A percentile compares a stretch with the other conserved stretches of the same genome.
Evolutionary conservation across 495 filamentous ascomycete species (phyloP).

Genomic region (Penicillium maclennaniae): DNA sequence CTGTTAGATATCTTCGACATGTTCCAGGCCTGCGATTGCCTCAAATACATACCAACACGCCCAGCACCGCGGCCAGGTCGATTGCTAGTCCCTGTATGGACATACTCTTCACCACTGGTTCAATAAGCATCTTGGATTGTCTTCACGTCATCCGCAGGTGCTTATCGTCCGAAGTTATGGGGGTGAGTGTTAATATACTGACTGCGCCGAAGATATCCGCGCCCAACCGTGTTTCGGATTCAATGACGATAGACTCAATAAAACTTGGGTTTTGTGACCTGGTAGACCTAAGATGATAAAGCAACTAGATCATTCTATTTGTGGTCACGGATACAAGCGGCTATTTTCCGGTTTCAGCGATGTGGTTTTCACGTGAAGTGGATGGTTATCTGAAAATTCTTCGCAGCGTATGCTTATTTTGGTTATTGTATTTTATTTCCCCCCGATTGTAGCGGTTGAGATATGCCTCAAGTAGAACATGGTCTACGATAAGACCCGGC

Average conservation of each 20-base stretch:
- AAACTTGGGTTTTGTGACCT: not conserved
- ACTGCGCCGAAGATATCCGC: conserved; percentile 23
- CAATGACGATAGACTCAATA: conserved; percentile 15
- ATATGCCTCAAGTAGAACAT: not conserved
- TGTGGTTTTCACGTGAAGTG: not conserved
- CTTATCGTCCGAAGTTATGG: conserved; percentile 3
- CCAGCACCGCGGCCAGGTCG: conserved; percentile 19
- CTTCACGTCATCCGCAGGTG: not conserved
- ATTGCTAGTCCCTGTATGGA: conserved; percentile 13
- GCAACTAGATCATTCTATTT: not conserved
- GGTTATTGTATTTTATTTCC: not conserved
- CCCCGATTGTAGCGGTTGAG: not conserved
- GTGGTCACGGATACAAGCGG: conserved; percentile 5
- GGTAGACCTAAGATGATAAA: not conserved
- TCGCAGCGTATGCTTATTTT: conserved; percentile 7
- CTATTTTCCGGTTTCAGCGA: not conserved
- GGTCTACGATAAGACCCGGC: no score
- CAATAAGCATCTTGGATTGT: conserved; percentile 16
- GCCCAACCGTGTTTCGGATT: conserved; percentile 18
- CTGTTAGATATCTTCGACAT: not conserved
- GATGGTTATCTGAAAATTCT: not conserved
- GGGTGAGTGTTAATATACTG: conserved; percentile 19
- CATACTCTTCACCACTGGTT: conserved; percentile 20
- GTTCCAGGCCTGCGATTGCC: not conserved
- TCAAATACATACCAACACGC: conserved; percentile 16